These are phyloP conservation scores for Zymoseptoria brevis DNA, from an alignment of 2,329 filamentous ascomycete species.

Conservation along the genomic window DNA sequence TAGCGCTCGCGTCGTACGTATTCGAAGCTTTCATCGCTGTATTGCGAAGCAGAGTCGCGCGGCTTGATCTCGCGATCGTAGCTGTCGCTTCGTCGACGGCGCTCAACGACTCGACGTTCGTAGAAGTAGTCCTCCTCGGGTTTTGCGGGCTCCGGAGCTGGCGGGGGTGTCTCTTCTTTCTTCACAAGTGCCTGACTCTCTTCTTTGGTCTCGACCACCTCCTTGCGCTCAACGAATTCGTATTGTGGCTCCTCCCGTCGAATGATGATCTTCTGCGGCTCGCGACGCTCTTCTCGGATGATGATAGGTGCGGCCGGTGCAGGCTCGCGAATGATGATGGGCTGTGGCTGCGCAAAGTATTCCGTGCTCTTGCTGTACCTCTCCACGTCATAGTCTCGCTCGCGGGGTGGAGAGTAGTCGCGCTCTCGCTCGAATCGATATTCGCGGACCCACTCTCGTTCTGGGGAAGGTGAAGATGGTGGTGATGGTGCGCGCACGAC, in stretches of 20 bases:
- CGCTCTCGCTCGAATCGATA: conserved; percentile 47
- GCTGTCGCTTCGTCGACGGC: conserved; percentile 36
- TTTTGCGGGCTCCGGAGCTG: conserved; percentile 24
- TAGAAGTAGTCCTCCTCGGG: conserved; percentile 55
- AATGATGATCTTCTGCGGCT: conserved; percentile 43
- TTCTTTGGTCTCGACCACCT: conserved; percentile 43
- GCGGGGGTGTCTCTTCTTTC: conserved; percentile 31
- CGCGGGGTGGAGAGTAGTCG: conserved; percentile 37
- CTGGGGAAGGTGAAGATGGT: conserved; percentile 33
- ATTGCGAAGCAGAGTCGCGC: conserved; percentile 46
- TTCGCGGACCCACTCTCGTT: conserved; percentile 41
- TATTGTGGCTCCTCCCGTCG: conserved; percentile 50
- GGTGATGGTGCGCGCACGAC: conserved; percentile 29
- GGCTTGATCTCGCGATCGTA: conserved; percentile 43
- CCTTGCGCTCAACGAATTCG: conserved; percentile 50
- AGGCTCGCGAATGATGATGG: conserved; percentile 46
- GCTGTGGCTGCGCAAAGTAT: conserved; percentile 41
- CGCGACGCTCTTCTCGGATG: conserved; percentile 44
- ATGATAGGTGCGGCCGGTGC: conserved; percentile 43
- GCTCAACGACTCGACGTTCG: conserved; percentile 48
- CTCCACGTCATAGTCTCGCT: conserved; percentile 40
- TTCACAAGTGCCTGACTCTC: conserved; percentile 39
- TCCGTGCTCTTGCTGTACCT: conserved; percentile 48
- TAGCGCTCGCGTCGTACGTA: conserved; percentile 44
- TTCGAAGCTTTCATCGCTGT: conserved; percentile 55